Percentiles rank a stretch among this genome's conserved stretches.
Evolutionary conservation across 495 filamentous ascomycete genomes (phyloP).

Genomic region (Talaromyces wortmannii): DNA sequence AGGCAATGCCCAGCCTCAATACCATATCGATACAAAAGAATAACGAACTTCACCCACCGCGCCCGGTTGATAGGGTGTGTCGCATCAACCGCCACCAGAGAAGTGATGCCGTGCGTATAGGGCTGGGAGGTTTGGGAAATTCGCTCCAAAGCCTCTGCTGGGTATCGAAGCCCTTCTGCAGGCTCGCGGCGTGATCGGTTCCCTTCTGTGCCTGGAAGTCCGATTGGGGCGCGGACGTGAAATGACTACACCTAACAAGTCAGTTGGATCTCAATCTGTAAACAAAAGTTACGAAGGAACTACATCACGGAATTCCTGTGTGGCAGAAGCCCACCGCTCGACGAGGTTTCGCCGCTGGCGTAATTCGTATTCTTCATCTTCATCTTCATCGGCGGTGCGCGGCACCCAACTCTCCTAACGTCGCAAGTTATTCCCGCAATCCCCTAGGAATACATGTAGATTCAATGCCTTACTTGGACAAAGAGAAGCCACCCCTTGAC

Average conservation of each 20-base stretch:
- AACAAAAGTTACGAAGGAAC: neutral
- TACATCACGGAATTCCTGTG: constrained; percentile 12
- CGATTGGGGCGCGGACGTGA: neutral
- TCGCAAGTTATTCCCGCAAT: neutral
- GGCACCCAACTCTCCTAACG: constrained; percentile 5
- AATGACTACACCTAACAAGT: neutral
- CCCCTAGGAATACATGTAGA: neutral
- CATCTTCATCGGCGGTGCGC: neutral
- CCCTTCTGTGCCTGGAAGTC: neutral
- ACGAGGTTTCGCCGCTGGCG: constrained; percentile 9
- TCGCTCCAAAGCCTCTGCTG: constrained; percentile 5
- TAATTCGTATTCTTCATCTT: constrained; percentile 9
- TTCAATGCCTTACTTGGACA: constrained; percentile 1
- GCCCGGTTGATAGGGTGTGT: constrained; percentile 4
- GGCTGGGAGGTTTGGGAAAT: constrained; percentile 1
- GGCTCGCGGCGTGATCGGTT: neutral
- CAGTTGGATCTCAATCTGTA: neutral
- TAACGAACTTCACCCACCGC: constrained; percentile 8
- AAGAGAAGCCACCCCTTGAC: constrained; percentile 11
- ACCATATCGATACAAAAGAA: constrained; percentile 7
- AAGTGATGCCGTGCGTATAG: constrained; percentile 2
- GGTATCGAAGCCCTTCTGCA: constrained; percentile 2
- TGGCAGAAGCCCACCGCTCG: constrained; percentile 10
- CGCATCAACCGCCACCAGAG: constrained; percentile 4
- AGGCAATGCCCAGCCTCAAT: constrained; percentile 7